These are phyloP conservation scores for Cryptomeria japonica DNA, from an alignment of 75 land plant genomes.

Conservation along the genomic window DNA sequence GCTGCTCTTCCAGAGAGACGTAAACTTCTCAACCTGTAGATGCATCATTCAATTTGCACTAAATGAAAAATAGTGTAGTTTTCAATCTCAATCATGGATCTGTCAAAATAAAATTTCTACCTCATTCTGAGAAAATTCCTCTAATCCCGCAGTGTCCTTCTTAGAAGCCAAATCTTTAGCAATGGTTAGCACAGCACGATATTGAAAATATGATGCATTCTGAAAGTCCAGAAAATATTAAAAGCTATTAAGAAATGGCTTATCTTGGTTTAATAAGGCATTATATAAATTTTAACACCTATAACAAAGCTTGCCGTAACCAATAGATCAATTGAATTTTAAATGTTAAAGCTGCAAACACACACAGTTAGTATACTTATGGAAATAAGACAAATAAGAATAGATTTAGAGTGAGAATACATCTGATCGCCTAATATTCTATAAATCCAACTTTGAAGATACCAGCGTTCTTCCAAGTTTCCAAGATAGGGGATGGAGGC, in stretches of 20 bases:
- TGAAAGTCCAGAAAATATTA: conserved; percentile 15
- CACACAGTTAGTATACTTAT: neutral
- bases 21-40: conserved; percentile 55
- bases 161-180: conserved; percentile 56
- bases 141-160: conserved; percentile 48
- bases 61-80: neutral
- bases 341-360: neutral
- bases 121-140: conserved; percentile 39
- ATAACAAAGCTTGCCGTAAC: too few species aligned
- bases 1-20: conserved; percentile 40
- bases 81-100: too few species aligned
- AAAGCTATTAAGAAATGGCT: neutral
- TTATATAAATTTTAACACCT: neutral
- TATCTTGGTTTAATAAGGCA: neutral
- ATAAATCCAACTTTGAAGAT: too few species aligned
- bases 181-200: conserved; percentile 34
- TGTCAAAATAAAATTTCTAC: conserved; percentile 19
- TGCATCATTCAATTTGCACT: neutral
- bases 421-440: neutral
- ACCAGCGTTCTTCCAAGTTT: too few species aligned
- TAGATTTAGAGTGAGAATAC: neutral
- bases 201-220: conserved; percentile 60
- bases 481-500: too few species aligned
- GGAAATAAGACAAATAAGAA: neutral
- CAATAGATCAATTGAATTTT: neutral